Conservation (phyloP, 805 yeast genomes). For the Hanseniaspora opuntiae region DNA sequence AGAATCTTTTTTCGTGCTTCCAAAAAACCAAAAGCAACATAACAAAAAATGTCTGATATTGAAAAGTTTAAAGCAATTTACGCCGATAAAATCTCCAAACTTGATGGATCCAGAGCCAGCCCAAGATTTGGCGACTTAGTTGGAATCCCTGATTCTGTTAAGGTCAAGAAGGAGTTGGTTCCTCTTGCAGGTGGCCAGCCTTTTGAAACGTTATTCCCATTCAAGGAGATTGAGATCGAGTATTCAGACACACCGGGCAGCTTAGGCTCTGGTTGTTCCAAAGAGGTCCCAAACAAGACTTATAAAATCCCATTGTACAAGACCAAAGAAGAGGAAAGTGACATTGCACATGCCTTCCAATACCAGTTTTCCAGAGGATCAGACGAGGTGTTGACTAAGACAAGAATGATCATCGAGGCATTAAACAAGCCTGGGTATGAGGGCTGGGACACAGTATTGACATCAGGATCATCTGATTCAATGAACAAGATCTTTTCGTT, state of each 20-base stretch:
- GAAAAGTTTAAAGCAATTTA: background rate
- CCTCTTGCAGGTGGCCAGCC: slow-evolving; percentile 48
- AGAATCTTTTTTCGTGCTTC: too few species aligned
- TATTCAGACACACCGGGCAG: slow-evolving; percentile 31
- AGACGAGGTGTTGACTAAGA: slow-evolving; percentile 28
- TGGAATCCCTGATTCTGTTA: slow-evolving; percentile 2
- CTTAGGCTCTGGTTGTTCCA: slow-evolving; percentile 17
- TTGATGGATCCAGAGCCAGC: background rate
- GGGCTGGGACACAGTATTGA: slow-evolving; percentile 35
- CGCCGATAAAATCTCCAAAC: background rate
- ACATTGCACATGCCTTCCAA: slow-evolving; percentile 39
- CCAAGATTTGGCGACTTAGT: background rate
- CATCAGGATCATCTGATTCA: slow-evolving; percentile 45
- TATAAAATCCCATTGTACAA: slow-evolving; percentile 4
- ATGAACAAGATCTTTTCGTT: slow-evolving; percentile 39
- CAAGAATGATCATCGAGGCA: slow-evolving; percentile 28
- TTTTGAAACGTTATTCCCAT: slow-evolving; percentile 46
- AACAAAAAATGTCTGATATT: slow-evolving; percentile 14
- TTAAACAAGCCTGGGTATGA: slow-evolving; percentile 35
- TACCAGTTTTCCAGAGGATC: slow-evolving; percentile 43
- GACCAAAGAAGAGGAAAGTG: slow-evolving; percentile 2
- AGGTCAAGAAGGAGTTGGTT: slow-evolving; percentile 22
- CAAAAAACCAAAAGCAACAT: background rate
- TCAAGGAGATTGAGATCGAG: slow-evolving; percentile 36
- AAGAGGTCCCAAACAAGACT: background rate